These are phyloP conservation scores for Blastobotrys petasosporus DNA, from an alignment of 1,139 yeast species.

Conservation along the genomic window DNA sequence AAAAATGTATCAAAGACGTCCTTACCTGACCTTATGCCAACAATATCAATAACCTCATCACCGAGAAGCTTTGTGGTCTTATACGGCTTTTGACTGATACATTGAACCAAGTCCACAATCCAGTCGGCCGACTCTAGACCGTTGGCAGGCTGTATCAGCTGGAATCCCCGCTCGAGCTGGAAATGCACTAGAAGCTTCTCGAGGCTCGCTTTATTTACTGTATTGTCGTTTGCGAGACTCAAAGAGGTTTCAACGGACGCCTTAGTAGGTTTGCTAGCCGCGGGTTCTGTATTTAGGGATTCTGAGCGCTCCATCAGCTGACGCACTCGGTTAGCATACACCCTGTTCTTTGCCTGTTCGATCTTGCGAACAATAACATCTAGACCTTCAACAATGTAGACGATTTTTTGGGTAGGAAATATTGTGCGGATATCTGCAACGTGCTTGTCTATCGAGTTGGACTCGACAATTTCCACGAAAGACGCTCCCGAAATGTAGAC, in stretches of 20 bases:
- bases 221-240: not conserved
- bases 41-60: constrained; percentile 38
- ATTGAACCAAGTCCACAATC: constrained; percentile 22
- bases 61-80: constrained; percentile 16
- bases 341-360: constrained; percentile 17
- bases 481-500: constrained; percentile 14
- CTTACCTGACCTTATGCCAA: constrained; percentile 40
- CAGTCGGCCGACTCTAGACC: constrained; percentile 22
- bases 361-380: constrained; percentile 16
- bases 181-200: constrained; percentile 11
- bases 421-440: constrained; percentile 10
- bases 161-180: constrained; percentile 19
- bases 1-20: constrained; percentile 38
- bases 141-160: constrained; percentile 20
- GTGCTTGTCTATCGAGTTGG: constrained; percentile 10
- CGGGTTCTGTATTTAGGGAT: not conserved
- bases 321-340: constrained; percentile 21
- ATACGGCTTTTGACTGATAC: constrained; percentile 22
- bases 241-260: not conserved
- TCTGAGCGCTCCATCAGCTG: constrained; percentile 22
- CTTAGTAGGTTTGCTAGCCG: not conserved
- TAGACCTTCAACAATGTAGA: constrained; percentile 25
- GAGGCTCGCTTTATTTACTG: not conserved
- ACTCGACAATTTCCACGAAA: constrained; percentile 8
- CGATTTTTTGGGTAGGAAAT: constrained; percentile 13